Evolutionary conservation across 176 grass and related monocot genomes (phyloP).

Genomic region (Oryza coarctata): DNA sequence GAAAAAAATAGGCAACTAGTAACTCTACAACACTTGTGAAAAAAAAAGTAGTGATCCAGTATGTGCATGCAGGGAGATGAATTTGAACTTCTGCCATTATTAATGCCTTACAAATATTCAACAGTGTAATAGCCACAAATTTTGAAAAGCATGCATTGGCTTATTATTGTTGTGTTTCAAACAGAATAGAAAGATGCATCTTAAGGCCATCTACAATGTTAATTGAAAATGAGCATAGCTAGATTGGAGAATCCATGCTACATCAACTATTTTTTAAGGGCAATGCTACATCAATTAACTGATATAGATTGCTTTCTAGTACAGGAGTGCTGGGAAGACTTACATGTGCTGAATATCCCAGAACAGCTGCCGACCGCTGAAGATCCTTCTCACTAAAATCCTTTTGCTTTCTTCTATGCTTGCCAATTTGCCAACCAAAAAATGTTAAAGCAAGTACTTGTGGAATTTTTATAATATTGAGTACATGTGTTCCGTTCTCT

Average conservation of each 20-base stretch:
- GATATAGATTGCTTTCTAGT: not conserved
- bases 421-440: conserved; percentile 47
- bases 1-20: conserved; percentile 14
- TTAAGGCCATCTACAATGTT: not conserved
- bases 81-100: not conserved
- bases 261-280: not conserved
- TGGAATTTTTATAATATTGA: conserved; percentile 27
- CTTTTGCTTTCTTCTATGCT: conserved; percentile 25
- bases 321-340: not conserved
- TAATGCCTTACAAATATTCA: not conserved
- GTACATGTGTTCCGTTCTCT: conserved; percentile 7
- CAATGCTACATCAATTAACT: not conserved
- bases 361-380: conserved; percentile 47
- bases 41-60: not conserved
- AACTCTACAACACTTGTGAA: not conserved
- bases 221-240: not conserved
- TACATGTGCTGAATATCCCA: conserved; percentile 62
- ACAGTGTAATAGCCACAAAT: not conserved
- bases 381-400: conserved; percentile 31
- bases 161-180: not conserved
- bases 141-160: not conserved
- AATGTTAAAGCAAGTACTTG: not conserved
- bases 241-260: not conserved
- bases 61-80: not conserved
- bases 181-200: not conserved